A percentile compares a stretch with the other conserved stretches of the same genome.
Conservation (phyloP, 1,284 basidiomycete species). For the Cutaneotrichosporon sp. region DNA sequence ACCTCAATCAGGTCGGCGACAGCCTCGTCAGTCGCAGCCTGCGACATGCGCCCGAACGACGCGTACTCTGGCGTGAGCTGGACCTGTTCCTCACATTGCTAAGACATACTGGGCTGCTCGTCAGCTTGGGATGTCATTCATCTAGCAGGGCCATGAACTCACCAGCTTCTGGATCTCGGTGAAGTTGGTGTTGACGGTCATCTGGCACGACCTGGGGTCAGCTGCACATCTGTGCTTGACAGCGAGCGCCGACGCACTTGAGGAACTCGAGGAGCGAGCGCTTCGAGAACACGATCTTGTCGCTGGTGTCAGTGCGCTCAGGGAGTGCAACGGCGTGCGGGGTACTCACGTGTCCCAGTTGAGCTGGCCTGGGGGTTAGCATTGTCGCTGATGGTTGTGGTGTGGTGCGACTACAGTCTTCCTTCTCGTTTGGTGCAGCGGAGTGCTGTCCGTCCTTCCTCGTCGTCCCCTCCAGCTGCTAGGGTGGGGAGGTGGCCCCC, state of each 20-base stretch:
- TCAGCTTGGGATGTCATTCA: background rate
- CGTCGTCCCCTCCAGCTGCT: no score
- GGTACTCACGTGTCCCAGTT: conserved; percentile 50
- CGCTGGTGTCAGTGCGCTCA: conserved; percentile 29
- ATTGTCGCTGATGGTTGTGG: no score
- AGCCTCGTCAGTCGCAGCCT: conserved; percentile 52
- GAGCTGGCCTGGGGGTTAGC: conserved; percentile 41
- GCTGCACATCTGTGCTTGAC: background rate
- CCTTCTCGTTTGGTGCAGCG: no score
- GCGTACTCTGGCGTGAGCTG: conserved; percentile 48
- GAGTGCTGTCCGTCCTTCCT: no score
- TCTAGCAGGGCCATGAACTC: background rate
- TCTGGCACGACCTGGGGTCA: conserved; percentile 41
- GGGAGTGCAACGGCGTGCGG: conserved; percentile 18
- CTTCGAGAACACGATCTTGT: conserved; percentile 55
- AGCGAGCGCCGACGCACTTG: conserved; percentile 38
- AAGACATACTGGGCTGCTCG: conserved; percentile 39
- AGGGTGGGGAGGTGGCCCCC: no score
- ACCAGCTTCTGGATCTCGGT: conserved; percentile 50
- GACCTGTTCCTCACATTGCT: background rate
- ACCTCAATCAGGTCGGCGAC: conserved; percentile 54
- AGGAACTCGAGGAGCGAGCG: conserved; percentile 54
- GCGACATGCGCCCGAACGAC: conserved; percentile 51
- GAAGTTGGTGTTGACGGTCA: conserved; percentile 53
- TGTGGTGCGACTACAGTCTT: background rate